A percentile compares a stretch with the other conserved stretches of the same genome.
These are phyloP conservation scores for Dipteronia sinensis DNA, from an alignment of 345 rosid genomes.

Conservation along the genomic window DNA sequence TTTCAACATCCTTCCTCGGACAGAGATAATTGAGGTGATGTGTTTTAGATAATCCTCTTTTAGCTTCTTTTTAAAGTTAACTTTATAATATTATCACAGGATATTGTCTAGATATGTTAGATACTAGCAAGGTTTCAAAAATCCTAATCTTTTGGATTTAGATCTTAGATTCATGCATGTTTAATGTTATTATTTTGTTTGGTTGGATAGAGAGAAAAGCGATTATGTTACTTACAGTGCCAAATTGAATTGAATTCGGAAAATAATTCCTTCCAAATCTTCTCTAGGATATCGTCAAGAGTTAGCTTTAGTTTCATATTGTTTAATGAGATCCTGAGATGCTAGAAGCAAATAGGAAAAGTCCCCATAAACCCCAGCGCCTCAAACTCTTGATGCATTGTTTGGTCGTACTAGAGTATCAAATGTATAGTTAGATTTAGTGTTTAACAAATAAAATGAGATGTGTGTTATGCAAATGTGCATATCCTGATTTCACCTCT, in stretches of 20 bases:
- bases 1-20: slow-evolving; percentile 73
- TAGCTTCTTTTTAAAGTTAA: slow-evolving; percentile 4
- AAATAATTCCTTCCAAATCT: too few relatives aligned
- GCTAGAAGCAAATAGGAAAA: neutral
- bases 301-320: neutral
- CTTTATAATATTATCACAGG: neutral
- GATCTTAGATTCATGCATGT: neutral
- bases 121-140: too few relatives aligned
- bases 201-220: neutral
- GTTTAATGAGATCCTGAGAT: neutral
- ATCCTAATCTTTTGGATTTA: neutral
- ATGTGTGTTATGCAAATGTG: too few relatives aligned
- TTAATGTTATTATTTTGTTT: neutral
- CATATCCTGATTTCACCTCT: too few relatives aligned
- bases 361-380: neutral
- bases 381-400: neutral
- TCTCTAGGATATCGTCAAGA: too few relatives aligned
- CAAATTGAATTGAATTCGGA: too few relatives aligned
- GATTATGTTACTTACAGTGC: too few relatives aligned
- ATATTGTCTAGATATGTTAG: neutral
- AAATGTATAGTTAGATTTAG: neutral
- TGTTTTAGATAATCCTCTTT: neutral
- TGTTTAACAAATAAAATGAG: too few relatives aligned
- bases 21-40: slow-evolving; percentile 74
- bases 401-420: neutral